Percentiles rank a stretch among this genome's conserved stretches.
Conservation (phyloP, 441 rosid species). For the Kokia cookei region DNA sequence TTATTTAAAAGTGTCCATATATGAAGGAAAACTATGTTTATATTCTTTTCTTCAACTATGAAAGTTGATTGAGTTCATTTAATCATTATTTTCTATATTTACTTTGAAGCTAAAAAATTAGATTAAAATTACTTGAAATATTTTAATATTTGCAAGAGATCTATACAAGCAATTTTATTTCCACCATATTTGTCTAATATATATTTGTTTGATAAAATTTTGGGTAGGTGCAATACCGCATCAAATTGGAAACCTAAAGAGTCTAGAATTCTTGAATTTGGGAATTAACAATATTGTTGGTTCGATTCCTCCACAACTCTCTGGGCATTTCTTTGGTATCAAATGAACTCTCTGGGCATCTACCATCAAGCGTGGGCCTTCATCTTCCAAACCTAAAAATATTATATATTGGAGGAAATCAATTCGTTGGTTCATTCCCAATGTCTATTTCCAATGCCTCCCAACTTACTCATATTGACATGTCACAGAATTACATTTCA, state of each 20-base stretch:
- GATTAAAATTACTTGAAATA: too few relatives aligned
- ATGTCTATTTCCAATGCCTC: background rate
- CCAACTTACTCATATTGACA: accelerated
- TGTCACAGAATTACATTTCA: background rate
- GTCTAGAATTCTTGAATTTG: background rate
- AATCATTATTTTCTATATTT: too few relatives aligned
- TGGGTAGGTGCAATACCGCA: background rate
- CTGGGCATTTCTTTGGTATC: accelerated
- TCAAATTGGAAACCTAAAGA: background rate
- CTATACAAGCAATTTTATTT: too few relatives aligned
- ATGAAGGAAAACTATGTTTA: too few relatives aligned
- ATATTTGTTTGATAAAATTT: background rate
- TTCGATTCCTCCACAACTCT: background rate
- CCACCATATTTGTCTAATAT: background rate
- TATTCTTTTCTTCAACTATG: too few relatives aligned
- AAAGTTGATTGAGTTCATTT: too few relatives aligned
- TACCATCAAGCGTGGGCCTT: background rate
- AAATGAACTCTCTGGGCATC: background rate
- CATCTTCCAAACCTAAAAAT: background rate
- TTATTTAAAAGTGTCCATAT: too few relatives aligned
- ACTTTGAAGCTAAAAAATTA: too few relatives aligned
- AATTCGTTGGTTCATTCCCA: background rate
- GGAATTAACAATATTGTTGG: background rate
- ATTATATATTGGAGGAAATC: background rate
- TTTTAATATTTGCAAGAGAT: too few relatives aligned